A percentile compares a stretch with the other conserved stretches of the same genome.
Conservation (phyloP, 163 green algal genomes). For the Chloromonas sp. region DNA sequence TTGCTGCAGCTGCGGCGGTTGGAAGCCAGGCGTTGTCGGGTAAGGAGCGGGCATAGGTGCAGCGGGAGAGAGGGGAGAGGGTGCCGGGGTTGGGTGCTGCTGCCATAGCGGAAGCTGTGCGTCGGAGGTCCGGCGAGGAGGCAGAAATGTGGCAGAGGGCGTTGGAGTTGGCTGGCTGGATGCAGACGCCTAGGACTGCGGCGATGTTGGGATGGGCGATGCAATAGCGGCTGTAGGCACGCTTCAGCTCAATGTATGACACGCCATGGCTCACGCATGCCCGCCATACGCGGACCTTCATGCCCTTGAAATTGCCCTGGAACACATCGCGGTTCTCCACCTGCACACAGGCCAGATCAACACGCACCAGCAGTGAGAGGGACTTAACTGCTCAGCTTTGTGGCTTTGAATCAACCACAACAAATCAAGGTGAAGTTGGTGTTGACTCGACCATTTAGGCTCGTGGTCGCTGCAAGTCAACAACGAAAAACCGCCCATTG, state of each 20-base stretch:
- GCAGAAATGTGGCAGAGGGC: neutral
- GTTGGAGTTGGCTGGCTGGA: slow-evolving; percentile 31
- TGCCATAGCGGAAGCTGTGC: neutral
- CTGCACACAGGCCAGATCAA: neutral
- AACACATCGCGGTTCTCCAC: slow-evolving; percentile 33
- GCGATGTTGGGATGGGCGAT: slow-evolving; percentile 50
- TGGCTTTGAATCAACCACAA: too few relatives aligned
- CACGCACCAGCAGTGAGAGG: too few relatives aligned
- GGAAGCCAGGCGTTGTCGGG: too few relatives aligned
- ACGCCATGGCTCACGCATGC: slow-evolving; percentile 25
- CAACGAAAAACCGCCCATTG: too few relatives aligned
- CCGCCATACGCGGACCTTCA: slow-evolving; percentile 41
- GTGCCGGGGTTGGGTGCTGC: neutral
- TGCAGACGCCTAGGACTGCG: slow-evolving; percentile 47
- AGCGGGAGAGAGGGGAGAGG: too few relatives aligned
- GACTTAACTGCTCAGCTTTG: too few relatives aligned
- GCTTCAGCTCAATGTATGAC: slow-evolving; percentile 34
- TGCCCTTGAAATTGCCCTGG: slow-evolving; percentile 35
- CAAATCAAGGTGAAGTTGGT: too few relatives aligned
- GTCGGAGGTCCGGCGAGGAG: neutral
- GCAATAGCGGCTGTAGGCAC: slow-evolving; percentile 40
- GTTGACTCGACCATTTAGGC: too few relatives aligned
- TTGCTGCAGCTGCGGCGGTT: too few relatives aligned
- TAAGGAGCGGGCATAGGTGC: too few relatives aligned
- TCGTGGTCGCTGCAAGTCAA: too few relatives aligned